phyloP scores from a whole-genome alignment of 768 basidiomycete species.

The Podaxis sp. region DNA sequence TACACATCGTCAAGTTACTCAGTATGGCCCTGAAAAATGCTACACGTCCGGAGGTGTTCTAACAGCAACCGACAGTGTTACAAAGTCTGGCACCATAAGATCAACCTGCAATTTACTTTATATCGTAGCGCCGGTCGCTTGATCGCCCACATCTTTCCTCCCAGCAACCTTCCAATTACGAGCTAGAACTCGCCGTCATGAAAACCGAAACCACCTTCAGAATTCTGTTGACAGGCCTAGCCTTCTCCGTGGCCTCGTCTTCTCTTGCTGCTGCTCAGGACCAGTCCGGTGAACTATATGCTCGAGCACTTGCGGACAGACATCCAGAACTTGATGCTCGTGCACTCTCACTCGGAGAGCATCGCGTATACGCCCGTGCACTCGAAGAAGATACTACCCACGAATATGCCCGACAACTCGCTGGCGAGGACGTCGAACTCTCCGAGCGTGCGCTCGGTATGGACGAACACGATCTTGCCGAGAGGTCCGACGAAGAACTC shows the following conservation, averaged over 20 bases:
- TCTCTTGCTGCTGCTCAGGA: background rate
- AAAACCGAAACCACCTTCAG: background rate
- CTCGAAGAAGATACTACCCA: background rate
- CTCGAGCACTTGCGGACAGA: background rate
- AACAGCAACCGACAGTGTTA: background rate
- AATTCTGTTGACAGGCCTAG: background rate
- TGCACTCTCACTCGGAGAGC: background rate
- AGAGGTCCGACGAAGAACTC: background rate
- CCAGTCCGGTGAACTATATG: background rate
- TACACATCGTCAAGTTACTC: too few relatives aligned
- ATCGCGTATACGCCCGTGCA: background rate
- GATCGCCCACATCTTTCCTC: background rate
- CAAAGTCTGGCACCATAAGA: background rate
- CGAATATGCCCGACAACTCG: background rate
- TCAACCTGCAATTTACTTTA: background rate
- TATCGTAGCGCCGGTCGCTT: background rate
- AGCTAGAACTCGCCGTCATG: background rate
- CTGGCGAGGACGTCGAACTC: background rate
- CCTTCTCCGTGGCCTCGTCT: background rate
- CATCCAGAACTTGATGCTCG: background rate
- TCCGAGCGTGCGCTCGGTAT: background rate
- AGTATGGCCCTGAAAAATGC: background rate
- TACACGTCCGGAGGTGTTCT: background rate
- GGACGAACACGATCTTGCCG: background rate
- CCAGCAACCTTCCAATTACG: background rate